Evolutionary conservation across 2,329 filamentous ascomycete species (phyloP).

Genomic region (Aspergillus ibericus): DNA sequence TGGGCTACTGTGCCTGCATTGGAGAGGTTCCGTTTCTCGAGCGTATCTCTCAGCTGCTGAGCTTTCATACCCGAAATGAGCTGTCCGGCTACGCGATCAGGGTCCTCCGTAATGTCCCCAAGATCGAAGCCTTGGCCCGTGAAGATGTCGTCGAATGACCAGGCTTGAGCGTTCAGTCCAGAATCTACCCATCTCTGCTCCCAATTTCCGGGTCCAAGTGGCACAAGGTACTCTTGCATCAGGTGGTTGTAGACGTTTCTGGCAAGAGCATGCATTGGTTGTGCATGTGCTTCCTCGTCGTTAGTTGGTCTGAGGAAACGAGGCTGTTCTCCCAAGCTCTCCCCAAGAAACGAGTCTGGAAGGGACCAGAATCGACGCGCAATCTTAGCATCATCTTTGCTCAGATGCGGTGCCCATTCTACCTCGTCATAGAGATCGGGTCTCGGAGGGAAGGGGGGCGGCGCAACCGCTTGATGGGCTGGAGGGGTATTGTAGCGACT

Average conservation of each 20-base stretch:
- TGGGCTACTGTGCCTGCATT: neutral
- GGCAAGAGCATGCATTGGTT: conserved; percentile 21
- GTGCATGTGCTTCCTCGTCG: neutral
- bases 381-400: conserved; percentile 22
- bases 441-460: conserved; percentile 18
- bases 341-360: conserved; percentile 18
- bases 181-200: neutral
- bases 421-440: conserved; percentile 30
- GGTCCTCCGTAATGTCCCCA: conserved; percentile 8
- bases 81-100: neutral
- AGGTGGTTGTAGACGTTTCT: conserved; percentile 36
- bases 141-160: neutral
- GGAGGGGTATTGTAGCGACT: neutral
- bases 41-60: neutral
- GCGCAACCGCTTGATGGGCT: neutral
- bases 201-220: neutral
- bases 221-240: conserved; percentile 2
- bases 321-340: neutral
- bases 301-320: neutral
- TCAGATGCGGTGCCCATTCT: conserved; percentile 26
- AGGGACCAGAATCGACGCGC: conserved; percentile 31
- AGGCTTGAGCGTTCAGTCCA: neutral
- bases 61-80: neutral
- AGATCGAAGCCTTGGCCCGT: neutral
- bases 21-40: neutral